phyloP scores from a whole-genome alignment of 2,329 filamentous ascomycete species.

The Hymenoscyphus repandus region DNA sequence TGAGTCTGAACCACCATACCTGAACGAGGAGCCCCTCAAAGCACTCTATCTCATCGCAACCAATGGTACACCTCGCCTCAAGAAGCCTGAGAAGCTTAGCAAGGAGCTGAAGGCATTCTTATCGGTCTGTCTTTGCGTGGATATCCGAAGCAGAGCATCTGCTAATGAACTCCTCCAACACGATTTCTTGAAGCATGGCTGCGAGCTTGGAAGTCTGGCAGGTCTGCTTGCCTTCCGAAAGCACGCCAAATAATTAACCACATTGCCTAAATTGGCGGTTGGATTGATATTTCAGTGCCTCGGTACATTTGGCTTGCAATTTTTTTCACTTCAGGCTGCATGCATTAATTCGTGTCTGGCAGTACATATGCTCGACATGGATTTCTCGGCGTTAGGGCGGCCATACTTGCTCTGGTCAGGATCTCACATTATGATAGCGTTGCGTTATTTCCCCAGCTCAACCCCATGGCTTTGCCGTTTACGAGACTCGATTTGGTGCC shows the following conservation, averaged over 20 bases:
- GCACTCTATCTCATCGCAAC: constrained; percentile 96
- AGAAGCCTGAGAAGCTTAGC: constrained; percentile 97
- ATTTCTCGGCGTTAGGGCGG: constrained; percentile 23
- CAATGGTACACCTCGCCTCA: constrained; percentile 91
- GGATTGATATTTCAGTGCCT: constrained; percentile 8
- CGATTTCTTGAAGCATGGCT: constrained; percentile 92
- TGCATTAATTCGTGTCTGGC: constrained; percentile 20
- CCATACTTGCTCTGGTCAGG: constrained; percentile 3
- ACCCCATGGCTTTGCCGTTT: neutral
- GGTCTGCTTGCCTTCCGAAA: constrained; percentile 87
- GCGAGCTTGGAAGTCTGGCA: constrained; percentile 73
- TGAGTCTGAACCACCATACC: constrained; percentile 93
- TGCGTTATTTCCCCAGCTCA: neutral
- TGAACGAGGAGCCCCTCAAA: constrained; percentile 97
- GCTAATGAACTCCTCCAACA: constrained; percentile 85
- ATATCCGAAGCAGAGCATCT: constrained; percentile 90
- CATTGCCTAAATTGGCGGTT: constrained; percentile 5
- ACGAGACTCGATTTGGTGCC: neutral
- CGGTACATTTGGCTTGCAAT: constrained; percentile 3
- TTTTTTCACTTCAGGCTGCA: constrained; percentile 14
- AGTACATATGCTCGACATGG: constrained; percentile 17
- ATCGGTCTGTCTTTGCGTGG: constrained; percentile 92
- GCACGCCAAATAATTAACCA: constrained; percentile 51
- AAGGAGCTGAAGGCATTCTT: constrained; percentile 98
- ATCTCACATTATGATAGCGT: constrained; percentile 3